A percentile compares a stretch with the other conserved stretches of the same genome.
phyloP scores from a whole-genome alignment of 2,329 filamentous ascomycete species.

The Exophiala mesophila region DNA sequence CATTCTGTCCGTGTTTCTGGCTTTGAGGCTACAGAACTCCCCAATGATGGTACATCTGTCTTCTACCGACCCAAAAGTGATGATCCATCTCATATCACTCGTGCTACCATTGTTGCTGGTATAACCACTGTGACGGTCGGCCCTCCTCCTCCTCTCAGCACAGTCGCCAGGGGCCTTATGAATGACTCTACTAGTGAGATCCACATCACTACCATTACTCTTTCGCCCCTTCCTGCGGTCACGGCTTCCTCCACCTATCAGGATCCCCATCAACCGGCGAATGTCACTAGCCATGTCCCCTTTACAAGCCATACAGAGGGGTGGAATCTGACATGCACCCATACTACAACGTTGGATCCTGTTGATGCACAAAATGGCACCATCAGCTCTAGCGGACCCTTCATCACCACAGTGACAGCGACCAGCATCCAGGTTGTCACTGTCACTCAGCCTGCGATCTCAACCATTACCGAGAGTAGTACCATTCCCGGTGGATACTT shows the following conservation, averaged over 20 bases:
- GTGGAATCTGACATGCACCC: slow-evolving; percentile 14
- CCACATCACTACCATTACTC: background rate
- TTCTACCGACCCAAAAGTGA: slow-evolving; percentile 16
- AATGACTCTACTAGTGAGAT: background rate
- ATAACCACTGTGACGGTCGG: slow-evolving; percentile 17
- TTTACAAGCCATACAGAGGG: slow-evolving; percentile 15
- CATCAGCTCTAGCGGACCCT: background rate
- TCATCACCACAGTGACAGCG: slow-evolving; percentile 6
- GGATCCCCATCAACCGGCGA: background rate
- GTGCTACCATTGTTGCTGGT: slow-evolving; percentile 9
- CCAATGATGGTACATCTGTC: slow-evolving; percentile 15
- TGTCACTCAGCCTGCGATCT: slow-evolving; percentile 4
- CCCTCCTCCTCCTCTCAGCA: slow-evolving; percentile 3
- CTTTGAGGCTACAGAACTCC: slow-evolving; percentile 21
- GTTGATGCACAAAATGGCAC: background rate
- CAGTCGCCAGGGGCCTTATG: slow-evolving; percentile 1
- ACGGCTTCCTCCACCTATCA: background rate
- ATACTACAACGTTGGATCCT: slow-evolving; percentile 1
- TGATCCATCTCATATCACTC: slow-evolving; percentile 2
- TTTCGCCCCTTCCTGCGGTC: background rate
- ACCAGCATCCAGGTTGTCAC: slow-evolving; percentile 7
- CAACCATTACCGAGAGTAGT: slow-evolving; percentile 4
- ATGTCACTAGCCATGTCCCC: slow-evolving; percentile 4
- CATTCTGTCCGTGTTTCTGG: slow-evolving; percentile 20
- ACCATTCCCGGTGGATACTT: slow-evolving; percentile 2